Evolutionary conservation across 75 land plant species (phyloP).

Genomic region (Cupressus sempervirens): DNA sequence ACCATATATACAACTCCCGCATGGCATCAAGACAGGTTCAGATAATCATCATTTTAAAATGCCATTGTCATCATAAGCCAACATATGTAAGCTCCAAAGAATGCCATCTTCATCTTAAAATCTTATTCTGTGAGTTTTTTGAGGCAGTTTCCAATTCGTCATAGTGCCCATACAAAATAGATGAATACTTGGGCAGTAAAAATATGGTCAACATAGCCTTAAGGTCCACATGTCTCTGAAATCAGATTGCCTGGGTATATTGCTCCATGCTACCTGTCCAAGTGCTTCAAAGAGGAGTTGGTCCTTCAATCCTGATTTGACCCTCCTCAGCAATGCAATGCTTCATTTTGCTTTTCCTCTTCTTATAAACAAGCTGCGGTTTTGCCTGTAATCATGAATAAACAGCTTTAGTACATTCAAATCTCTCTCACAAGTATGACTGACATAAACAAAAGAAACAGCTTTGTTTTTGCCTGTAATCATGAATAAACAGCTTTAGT

Average conservation of each 20-base stretch:
- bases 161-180: background rate
- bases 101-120: background rate
- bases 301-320: background rate
- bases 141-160: background rate
- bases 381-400: constrained; percentile 7
- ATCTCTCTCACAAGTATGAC: background rate
- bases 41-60: background rate
- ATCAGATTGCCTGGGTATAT: background rate
- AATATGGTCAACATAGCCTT: background rate
- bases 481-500: background rate
- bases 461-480: constrained; percentile 6
- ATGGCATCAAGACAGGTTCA: background rate
- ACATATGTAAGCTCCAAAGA: background rate
- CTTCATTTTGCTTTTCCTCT: constrained; percentile 10
- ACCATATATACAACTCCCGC: background rate
- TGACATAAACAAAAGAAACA: background rate
- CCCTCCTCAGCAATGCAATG: background rate
- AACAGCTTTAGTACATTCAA: background rate
- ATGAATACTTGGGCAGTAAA: background rate
- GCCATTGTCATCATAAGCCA: background rate
- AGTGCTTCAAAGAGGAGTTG: background rate
- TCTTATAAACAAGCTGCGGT: background rate
- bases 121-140: background rate
- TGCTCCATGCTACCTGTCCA: background rate
- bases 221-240: background rate